These are phyloP conservation scores for Yarrowia porcina DNA, from an alignment of 805 yeast species.

Conservation along the genomic window DNA sequence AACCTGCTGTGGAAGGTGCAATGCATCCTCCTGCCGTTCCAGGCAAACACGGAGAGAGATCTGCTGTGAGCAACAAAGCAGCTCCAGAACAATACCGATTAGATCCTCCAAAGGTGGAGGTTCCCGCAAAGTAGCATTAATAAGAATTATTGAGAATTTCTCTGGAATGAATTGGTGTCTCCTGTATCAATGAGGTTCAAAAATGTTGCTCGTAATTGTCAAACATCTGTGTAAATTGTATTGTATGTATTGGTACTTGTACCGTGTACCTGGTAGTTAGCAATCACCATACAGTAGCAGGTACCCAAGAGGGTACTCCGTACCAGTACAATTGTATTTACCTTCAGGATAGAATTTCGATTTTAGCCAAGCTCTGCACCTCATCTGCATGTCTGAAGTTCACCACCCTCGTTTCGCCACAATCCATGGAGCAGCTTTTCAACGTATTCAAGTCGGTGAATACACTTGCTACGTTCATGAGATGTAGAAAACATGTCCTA, in stretches of 20 bases:
- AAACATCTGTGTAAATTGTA: too few relatives aligned
- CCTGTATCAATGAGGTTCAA: too few relatives aligned
- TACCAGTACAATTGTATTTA: too few relatives aligned
- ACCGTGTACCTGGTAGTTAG: too few relatives aligned
- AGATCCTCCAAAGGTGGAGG: slow-evolving; percentile 16
- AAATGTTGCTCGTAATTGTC: too few relatives aligned
- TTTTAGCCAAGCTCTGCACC: too few relatives aligned
- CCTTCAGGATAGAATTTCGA: too few relatives aligned
- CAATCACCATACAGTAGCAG: too few relatives aligned
- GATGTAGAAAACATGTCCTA: slow-evolving; percentile 17
- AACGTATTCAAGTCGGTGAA: slow-evolving; percentile 16
- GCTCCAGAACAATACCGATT: neutral
- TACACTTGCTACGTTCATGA: slow-evolving; percentile 9
- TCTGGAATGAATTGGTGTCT: too few relatives aligned
- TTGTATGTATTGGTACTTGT: too few relatives aligned
- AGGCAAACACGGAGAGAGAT: neutral
- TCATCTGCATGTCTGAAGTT: neutral
- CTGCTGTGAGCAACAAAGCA: neutral
- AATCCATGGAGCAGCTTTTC: slow-evolving; percentile 4
- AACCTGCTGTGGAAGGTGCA: neutral
- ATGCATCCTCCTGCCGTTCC: neutral
- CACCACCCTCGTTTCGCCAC: neutral
- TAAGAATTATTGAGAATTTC: too few relatives aligned
- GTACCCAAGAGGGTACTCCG: too few relatives aligned
- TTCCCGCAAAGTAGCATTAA: slow-evolving; percentile 23